These are phyloP conservation scores for Ophiostoma pallidulum DNA, from an alignment of 2,329 filamentous ascomycete genomes.

Conservation along the genomic window DNA sequence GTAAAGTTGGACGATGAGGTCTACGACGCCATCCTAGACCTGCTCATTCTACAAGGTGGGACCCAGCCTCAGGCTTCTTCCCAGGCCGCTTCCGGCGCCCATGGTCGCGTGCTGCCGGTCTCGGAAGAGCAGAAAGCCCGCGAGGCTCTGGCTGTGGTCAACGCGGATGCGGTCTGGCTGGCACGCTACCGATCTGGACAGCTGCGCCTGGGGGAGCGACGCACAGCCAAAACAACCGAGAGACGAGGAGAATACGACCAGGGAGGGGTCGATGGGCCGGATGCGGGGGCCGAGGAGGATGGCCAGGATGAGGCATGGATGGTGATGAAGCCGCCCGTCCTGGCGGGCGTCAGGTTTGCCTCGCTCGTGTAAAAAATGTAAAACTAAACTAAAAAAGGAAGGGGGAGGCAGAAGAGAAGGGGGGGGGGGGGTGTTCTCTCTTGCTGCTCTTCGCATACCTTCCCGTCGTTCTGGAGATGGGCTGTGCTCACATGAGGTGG, in stretches of 20 bases:
- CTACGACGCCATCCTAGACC: constrained; percentile 60
- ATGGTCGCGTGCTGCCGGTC: constrained; percentile 21
- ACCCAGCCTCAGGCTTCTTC: constrained; percentile 27
- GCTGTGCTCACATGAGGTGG: too few species aligned
- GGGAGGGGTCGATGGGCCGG: too few species aligned
- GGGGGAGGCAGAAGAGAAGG: background rate
- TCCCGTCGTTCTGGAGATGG: too few species aligned
- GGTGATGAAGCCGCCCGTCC: constrained; percentile 10
- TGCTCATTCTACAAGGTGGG: too few species aligned
- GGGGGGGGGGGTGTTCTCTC: too few species aligned
- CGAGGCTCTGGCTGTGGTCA: constrained; percentile 51
- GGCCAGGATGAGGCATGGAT: background rate
- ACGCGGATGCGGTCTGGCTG: constrained; percentile 72
- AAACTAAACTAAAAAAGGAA: background rate
- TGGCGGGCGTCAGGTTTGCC: constrained; percentile 15
- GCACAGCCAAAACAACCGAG: constrained; percentile 30
- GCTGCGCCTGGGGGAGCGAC: constrained; percentile 19
- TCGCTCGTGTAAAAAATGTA: too few species aligned
- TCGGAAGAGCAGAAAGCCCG: constrained; percentile 38
- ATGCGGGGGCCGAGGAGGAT: background rate
- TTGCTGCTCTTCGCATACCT: too few species aligned
- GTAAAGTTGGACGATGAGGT: constrained; percentile 57
- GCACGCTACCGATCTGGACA: constrained; percentile 31
- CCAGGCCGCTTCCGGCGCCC: too few species aligned
- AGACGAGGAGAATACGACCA: too few species aligned